Base-by-base conservation (phyloP, 2,329 filamentous ascomycete species). In the Pseudogymnoascus verrucosus region DNA sequence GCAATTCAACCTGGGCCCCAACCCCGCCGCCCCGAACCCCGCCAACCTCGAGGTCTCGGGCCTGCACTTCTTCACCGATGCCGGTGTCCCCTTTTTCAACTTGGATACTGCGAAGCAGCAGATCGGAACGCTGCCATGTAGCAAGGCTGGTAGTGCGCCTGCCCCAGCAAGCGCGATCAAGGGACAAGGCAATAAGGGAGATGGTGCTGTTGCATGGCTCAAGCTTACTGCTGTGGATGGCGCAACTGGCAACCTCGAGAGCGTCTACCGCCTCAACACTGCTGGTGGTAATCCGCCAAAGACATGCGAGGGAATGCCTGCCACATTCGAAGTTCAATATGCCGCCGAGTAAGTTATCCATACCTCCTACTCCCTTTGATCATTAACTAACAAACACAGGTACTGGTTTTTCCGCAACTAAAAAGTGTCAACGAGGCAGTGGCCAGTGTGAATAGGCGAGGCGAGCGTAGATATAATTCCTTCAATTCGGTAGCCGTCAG, bases 241-340 rank as follows among this genome's bases (percentile, higher is more conserved):
- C 31, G 82, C 82, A n/a, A 87, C 84, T 1, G 84, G 84, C 2
- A 77, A 80, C 51, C 84, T 90, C 68, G 84, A 87, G 73, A 86
- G 91, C 73, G 87, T 96, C 23, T 98, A 93, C 77, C 84, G 93
- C 11, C 78, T 97, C 51, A 83, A 90, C 70, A 98, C 93, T 10
- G 91, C 89, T 0, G 93, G 92, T 26, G 93, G 93, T 10, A 84
- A 82, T 57, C 77, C 91, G 1, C 93, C 93, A 0, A 78, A 83
- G 26, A 89, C 86, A 0, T 98, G 93, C 74, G 74, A 82, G 36
- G 89, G 85, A 10, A 80, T 85, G 79, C 74, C 80, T 0, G 79
- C 81, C 10, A 72, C 76, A 0, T 93, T 97, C 68, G 78, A 87
- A 66, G 84, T 96, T 12, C 80, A 93, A 71, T 97, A 98, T 76